phyloP scores from a whole-genome alignment of 1,284 basidiomycete species.

The Agroathelia rolfsii region DNA sequence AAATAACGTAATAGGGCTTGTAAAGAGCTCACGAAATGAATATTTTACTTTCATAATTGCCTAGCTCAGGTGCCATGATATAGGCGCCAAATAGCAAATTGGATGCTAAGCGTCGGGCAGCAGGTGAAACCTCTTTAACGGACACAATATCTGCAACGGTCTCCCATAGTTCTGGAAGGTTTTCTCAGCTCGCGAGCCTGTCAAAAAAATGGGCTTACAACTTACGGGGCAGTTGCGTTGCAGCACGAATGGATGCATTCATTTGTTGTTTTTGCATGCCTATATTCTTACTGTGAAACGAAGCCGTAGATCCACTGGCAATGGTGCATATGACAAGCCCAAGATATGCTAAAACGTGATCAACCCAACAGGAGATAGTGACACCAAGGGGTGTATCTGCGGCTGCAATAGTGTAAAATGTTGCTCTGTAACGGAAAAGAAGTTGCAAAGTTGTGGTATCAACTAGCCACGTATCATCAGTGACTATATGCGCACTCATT shows the following conservation, averaged over 20 bases:
- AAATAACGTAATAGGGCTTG: constrained; percentile 5
- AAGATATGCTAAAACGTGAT: constrained; percentile 46
- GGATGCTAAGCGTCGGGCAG: constrained; percentile 45
- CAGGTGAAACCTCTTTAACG: constrained; percentile 42
- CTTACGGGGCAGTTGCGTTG: constrained; percentile 56
- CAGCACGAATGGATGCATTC: constrained; percentile 42
- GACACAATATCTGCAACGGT: constrained; percentile 33
- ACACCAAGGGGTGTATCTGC: constrained; percentile 17
- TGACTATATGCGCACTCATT: no score
- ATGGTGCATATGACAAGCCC: constrained; percentile 29
- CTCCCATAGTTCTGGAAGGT: constrained; percentile 38
- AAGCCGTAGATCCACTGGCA: constrained; percentile 21
- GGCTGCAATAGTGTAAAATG: constrained; percentile 35
- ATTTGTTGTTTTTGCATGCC: constrained; percentile 31
- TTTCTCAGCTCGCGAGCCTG: constrained; percentile 8
- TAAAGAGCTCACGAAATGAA: constrained; percentile 3
- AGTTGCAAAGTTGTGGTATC: constrained; percentile 20
- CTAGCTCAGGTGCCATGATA: constrained; percentile 38
- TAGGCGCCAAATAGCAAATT: constrained; percentile 44
- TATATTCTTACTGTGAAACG: constrained; percentile 9
- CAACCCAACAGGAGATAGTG: constrained; percentile 49
- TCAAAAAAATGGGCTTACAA: constrained; percentile 4
- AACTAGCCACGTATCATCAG: no score
- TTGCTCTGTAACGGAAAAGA: constrained; percentile 40
- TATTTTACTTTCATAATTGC: constrained; percentile 10